Percentiles rank a stretch among this genome's conserved stretches.
phyloP scores from a whole-genome alignment of 2,329 filamentous ascomycete species.

The Chaetomium globosum region DNA sequence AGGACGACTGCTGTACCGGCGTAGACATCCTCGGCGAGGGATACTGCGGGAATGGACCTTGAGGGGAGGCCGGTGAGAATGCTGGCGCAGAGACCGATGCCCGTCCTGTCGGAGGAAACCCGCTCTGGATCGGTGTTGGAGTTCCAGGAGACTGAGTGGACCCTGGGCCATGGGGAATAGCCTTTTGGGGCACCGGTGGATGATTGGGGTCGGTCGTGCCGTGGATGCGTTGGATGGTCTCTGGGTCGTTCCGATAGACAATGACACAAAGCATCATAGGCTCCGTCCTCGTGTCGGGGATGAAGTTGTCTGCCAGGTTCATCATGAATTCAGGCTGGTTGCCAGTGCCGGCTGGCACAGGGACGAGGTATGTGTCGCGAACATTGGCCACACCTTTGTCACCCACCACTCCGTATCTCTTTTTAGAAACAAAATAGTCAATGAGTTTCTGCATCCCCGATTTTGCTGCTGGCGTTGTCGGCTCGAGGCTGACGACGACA shows the following conservation, averaged over 20 bases:
- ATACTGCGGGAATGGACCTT: slow-evolving; percentile 42
- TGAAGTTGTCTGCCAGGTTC: slow-evolving; percentile 80
- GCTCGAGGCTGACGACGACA: slow-evolving; percentile 72
- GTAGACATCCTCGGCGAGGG: slow-evolving; percentile 32
- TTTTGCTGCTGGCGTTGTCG: slow-evolving; percentile 62
- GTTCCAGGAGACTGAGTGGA: slow-evolving; percentile 32
- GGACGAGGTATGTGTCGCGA: slow-evolving; percentile 88
- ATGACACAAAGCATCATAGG: slow-evolving; percentile 82
- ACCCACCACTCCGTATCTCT: slow-evolving; percentile 83
- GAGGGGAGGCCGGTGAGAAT: slow-evolving; percentile 58
- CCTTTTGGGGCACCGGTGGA: slow-evolving; percentile 12
- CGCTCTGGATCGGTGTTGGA: slow-evolving; percentile 44
- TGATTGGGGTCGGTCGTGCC: slow-evolving; percentile 35
- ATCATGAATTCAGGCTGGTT: slow-evolving; percentile 83
- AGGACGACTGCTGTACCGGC: slow-evolving; percentile 41
- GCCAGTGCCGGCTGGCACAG: slow-evolving; percentile 71
- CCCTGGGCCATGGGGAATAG: slow-evolving; percentile 4
- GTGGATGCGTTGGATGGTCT: slow-evolving; percentile 44
- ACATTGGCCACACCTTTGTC: slow-evolving; percentile 75
- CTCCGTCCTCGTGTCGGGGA: slow-evolving; percentile 71
- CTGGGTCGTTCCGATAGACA: slow-evolving; percentile 70
- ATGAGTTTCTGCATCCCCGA: slow-evolving; percentile 75
- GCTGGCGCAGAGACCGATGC: slow-evolving; percentile 53
- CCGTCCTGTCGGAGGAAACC: slow-evolving; percentile 47
- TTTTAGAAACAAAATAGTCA: slow-evolving; percentile 80